A percentile compares a stretch with the other conserved stretches of the same genome.
Conservation (phyloP, 352 stramenopile genomes). For the Pythium guiyangense region DNA sequence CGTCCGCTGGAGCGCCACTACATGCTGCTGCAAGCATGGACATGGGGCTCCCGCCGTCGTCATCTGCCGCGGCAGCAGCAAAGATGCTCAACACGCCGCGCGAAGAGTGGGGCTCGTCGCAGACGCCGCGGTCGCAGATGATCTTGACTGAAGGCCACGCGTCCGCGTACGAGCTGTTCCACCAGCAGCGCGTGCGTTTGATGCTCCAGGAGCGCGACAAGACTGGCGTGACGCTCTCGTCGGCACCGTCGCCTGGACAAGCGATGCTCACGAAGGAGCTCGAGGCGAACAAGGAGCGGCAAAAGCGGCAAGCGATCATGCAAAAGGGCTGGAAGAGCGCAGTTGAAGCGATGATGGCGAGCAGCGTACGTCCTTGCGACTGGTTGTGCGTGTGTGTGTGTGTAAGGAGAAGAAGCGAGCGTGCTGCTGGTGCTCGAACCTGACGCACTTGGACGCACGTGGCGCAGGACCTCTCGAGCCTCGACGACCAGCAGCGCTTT, state of each 20-base stretch:
- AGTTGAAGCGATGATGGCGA: constrained; percentile 77
- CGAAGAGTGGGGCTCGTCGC: constrained; percentile 85
- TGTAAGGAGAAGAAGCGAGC: no score
- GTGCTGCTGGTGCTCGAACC: no score
- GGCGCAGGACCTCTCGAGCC: constrained; percentile 34
- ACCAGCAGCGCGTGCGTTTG: constrained; percentile 77
- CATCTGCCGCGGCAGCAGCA: constrained; percentile 29
- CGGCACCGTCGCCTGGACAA: constrained; percentile 75
- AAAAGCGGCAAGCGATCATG: constrained; percentile 86
- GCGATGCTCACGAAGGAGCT: constrained; percentile 87
- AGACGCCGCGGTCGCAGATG: constrained; percentile 79
- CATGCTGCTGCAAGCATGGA: constrained; percentile 9
- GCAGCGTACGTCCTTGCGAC: constrained; percentile 33
- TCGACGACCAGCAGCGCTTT: constrained; percentile 60
- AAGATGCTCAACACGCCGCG: constrained; percentile 63
- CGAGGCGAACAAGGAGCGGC: constrained; percentile 83
- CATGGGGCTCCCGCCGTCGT: constrained; percentile 35
- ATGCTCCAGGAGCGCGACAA: constrained; percentile 85
- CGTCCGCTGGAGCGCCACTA: neutral
- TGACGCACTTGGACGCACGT: neutral
- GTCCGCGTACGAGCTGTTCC: constrained; percentile 83
- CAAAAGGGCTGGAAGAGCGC: constrained; percentile 87
- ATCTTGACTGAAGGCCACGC: constrained; percentile 78
- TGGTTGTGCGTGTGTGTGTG: no score
- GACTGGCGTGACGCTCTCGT: constrained; percentile 71